Conservation (phyloP, 2,329 filamentous ascomycete genomes). For the Ascochyta lentis region DNA sequence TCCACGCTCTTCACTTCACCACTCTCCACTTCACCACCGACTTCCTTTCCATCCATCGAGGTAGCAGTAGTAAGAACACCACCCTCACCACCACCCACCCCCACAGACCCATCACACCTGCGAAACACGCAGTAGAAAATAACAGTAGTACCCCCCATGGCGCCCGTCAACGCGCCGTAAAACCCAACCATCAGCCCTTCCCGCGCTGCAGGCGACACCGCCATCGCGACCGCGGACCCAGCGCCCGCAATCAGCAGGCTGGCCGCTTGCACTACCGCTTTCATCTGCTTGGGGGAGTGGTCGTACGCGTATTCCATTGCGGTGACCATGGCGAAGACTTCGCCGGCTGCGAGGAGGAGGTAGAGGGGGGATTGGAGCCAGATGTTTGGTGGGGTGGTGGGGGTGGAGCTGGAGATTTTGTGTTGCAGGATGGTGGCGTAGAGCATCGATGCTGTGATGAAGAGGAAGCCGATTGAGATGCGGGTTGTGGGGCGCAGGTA, state of each 20-base stretch:
- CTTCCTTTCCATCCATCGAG: too few species aligned
- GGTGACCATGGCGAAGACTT: conserved; percentile 54
- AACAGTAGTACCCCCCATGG: conserved; percentile 30
- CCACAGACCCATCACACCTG: conserved; percentile 25
- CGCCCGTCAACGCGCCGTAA: conserved; percentile 34
- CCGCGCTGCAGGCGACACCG: conserved; percentile 37
- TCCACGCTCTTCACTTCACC: too few species aligned
- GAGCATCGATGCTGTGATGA: conserved; percentile 36
- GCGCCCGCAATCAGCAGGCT: conserved; percentile 42
- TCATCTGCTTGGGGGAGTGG: conserved; percentile 53
- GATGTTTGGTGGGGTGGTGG: conserved; percentile 33
- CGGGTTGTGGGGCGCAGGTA: conserved; percentile 38
- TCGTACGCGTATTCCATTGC: conserved; percentile 54
- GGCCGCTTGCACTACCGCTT: conserved; percentile 46
- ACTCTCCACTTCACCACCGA: too few species aligned
- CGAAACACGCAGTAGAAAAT: conserved; percentile 36
- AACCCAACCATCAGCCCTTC: conserved; percentile 41
- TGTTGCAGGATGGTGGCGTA: conserved; percentile 43
- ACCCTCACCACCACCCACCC: background rate
- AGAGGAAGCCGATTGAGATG: conserved; percentile 43
- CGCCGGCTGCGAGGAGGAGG: conserved; percentile 49
- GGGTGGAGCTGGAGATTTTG: conserved; percentile 38
- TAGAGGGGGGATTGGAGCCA: conserved; percentile 53
- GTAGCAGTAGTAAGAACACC: background rate
- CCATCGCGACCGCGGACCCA: conserved; percentile 42